phyloP scores from a whole-genome alignment of 495 filamentous ascomycete species.

The Aspergillus biplanus region DNA sequence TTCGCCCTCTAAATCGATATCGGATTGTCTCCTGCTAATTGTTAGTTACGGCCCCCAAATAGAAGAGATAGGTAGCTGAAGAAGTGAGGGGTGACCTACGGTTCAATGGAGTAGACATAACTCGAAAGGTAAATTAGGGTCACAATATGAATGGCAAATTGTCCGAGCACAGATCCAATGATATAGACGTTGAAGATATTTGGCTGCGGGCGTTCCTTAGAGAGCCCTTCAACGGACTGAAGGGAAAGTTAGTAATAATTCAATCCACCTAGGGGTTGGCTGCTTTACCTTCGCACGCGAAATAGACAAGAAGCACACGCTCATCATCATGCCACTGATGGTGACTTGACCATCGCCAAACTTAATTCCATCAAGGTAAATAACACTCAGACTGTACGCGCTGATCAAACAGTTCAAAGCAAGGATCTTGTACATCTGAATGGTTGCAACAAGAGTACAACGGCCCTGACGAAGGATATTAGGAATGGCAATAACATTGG shows the following conservation, averaged over 20 bases:
- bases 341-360: constrained; percentile 98
- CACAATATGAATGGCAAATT: constrained; percentile 94
- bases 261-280: neutral
- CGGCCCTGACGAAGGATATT: constrained; percentile 98
- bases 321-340: constrained; percentile 99
- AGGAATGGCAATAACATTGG: constrained; percentile 94
- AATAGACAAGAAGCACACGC: constrained; percentile 97
- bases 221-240: constrained; percentile 87
- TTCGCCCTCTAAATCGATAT: constrained; percentile 91
- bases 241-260: constrained; percentile 28
- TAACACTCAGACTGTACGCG: constrained; percentile 93
- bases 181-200: constrained; percentile 99
- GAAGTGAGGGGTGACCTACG: constrained; percentile 56
- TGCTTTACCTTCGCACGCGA: constrained; percentile 81
- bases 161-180: constrained; percentile 94
- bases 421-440: constrained; percentile 99
- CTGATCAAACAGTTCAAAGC: constrained; percentile 98
- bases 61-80: neutral
- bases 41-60: constrained; percentile 27
- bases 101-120: constrained; percentile 80
- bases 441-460: constrained; percentile 95
- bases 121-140: constrained; percentile 94
- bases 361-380: constrained; percentile 98
- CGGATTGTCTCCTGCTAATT: constrained; percentile 59
- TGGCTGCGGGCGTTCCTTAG: constrained; percentile 95